Conservation (phyloP, 2,329 filamentous ascomycete genomes). For the Paecilomyces variotii region DNA sequence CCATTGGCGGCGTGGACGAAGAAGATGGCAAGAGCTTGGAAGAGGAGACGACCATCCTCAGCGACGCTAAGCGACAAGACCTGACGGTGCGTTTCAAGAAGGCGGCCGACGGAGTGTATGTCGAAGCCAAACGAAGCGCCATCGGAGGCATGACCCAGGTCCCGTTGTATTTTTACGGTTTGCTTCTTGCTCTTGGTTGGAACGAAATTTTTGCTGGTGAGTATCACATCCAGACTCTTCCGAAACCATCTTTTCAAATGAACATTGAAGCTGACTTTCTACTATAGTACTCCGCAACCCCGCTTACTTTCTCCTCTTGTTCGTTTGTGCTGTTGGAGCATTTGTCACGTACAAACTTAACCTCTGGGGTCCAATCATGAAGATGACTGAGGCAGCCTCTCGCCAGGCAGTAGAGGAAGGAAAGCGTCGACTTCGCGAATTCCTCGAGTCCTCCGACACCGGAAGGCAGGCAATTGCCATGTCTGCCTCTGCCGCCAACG, state of each 20-base stretch:
- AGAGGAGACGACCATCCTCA: constrained; percentile 93
- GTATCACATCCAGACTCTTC: constrained; percentile 21
- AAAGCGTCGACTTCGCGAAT: constrained; percentile 84
- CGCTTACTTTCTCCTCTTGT: constrained; percentile 80
- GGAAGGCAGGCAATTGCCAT: constrained; percentile 77
- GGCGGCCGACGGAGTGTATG: constrained; percentile 93
- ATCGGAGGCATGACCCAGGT: constrained; percentile 93
- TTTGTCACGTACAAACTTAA: constrained; percentile 93
- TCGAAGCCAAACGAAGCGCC: constrained; percentile 93
- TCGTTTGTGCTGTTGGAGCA: constrained; percentile 65
- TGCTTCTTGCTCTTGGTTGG: constrained; percentile 90
- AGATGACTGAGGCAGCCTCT: constrained; percentile 86
- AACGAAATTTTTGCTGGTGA: constrained; percentile 93
- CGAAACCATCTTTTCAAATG: neutral
- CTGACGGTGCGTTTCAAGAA: constrained; percentile 95
- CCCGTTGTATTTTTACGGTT: constrained; percentile 85
- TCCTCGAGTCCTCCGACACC: constrained; percentile 78
- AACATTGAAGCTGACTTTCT: constrained; percentile 6
- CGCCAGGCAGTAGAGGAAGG: constrained; percentile 82
- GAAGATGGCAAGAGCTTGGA: constrained; percentile 90
- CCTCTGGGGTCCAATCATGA: constrained; percentile 88
- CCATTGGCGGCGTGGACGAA: constrained; percentile 90
- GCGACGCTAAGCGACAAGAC: constrained; percentile 83
- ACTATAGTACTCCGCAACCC: constrained; percentile 80
- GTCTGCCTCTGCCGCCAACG: constrained; percentile 36